phyloP scores from a whole-genome alignment of 169 alveolate genomes.

The Blepharisma undulans region DNA sequence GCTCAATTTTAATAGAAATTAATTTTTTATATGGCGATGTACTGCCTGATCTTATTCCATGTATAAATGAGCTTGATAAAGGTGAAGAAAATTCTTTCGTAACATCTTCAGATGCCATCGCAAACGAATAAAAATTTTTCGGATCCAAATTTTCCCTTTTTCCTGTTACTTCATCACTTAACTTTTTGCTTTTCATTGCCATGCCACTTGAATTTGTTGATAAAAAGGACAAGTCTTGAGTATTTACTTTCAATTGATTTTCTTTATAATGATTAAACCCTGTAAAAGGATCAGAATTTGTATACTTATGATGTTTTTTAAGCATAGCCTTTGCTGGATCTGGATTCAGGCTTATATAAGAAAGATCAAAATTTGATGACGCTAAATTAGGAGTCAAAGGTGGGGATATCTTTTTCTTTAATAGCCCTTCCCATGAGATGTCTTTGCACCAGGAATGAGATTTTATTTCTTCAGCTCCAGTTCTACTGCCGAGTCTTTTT shows the following conservation, averaged over 20 bases:
- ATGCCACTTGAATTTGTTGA: not conserved
- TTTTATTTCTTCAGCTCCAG: slow-evolving; percentile 58
- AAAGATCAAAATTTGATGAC: slow-evolving; percentile 27
- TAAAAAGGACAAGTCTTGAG: not conserved
- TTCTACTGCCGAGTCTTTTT: slow-evolving; percentile 58
- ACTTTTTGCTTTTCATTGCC: not conserved
- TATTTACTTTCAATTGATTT: not conserved
- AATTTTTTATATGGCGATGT: not conserved
- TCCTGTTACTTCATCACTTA: not conserved
- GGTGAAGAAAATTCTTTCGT: not conserved
- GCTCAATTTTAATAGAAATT: not conserved
- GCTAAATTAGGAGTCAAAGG: slow-evolving; percentile 43
- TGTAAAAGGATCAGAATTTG: not conserved
- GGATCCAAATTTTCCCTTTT: not conserved
- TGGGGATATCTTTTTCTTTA: slow-evolving; percentile 21
- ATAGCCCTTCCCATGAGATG: slow-evolving; percentile 31
- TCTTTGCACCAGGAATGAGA: slow-evolving; percentile 47
- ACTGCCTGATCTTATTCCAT: not conserved
- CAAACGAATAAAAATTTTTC: not conserved
- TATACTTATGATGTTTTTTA: not conserved
- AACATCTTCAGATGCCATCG: not conserved
- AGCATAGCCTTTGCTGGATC: not conserved
- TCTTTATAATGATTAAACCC: not conserved
- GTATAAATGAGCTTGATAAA: not conserved
- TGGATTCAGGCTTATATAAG: not conserved